Evolutionary conservation across 108 stramenopile species (phyloP), one percentile per base, ranked within the genome.

Genomic region (Skeletonema tropicum): DNA sequence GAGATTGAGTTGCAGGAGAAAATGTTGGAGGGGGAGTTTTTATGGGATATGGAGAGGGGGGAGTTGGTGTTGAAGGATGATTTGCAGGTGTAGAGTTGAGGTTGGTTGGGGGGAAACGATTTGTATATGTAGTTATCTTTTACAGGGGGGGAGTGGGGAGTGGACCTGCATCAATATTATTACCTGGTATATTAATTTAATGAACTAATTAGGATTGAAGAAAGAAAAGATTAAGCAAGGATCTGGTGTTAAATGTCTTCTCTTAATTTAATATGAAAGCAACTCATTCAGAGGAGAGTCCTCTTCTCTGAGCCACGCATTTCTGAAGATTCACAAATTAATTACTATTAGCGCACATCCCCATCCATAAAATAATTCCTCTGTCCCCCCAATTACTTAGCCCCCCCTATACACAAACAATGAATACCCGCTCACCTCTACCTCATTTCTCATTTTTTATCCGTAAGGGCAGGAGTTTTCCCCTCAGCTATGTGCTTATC

Each of bases 401-500:
- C 38, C 38, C 42, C 38, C 42, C 42, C 42, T n/a, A 3, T 45
- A n/a, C 42, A 45, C 14, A 42, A 15, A 42, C 41, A n/a, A 45
- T 41, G 39, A 41, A 41, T 13, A 41, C 11, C 39, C 39, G 11
- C 39, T 12, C 13, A 29, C 26, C 26, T 29, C 26, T 13, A 3
- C 13, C 3, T 3, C 14, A 11, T 45, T n/a, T 11, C 14, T 45
- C 15, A 45, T 15, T 45, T 45, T 4, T 45, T 45, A 29, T 9
- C 61, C 4, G 1, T 9, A 2, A 35, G 57, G 15, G 11, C 29
- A 15, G 74, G 75, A 57, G 83, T 90, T 75, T 90, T 90, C 14
- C 83, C 77, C 55, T 89, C 87, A 36, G 77, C 73, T 70, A 93
- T 89, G 57, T 94, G 92, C 71, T 91, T 91, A 60, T 96, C 92